Base-by-base conservation (phyloP, 75 land plant species). In the Sequoia sempervirens region DNA sequence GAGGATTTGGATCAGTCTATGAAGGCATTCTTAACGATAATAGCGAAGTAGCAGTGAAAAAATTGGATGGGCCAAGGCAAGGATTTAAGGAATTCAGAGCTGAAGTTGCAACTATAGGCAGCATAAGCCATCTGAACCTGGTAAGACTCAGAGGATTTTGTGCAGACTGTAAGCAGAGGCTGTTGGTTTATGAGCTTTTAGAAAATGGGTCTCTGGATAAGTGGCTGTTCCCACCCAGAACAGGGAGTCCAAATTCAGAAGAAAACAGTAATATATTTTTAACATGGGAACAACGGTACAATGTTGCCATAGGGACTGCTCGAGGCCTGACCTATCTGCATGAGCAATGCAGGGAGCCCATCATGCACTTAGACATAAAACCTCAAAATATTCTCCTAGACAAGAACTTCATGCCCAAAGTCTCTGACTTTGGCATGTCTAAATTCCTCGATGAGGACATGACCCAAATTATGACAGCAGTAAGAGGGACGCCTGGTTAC, bases 351-450 rank as follows among this genome's bases (percentile, higher is more conserved):
- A 79, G 81, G 30, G 85, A 88, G 18, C 82, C 86, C 38, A 89
- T 90, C 7, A 84, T 90, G 30, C 92, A 90, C 56, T 80, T 92
- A 14, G 92, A 90, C 52, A 84, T 90, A 84, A 90, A 89, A 72
- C 87, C 91, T 13, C 79, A 76, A 14, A 90, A 90, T 79, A 88
- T 90, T 66, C 79, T 90, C 47, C 81, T 90, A 18, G 85, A 88
- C 73, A 90, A 86, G 5, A 88, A 61, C 15, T 83, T 85, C 61
- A 81, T 86, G 17, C 87, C 90, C 78, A 90, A 90, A 85, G 90
- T 90, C 52, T 83, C 92, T 54, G 92, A 90, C 66, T 89, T 90
- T 56, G 92, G 92, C n/a, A 80, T 90, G 82, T 81, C 92, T 20
- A 89, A 87, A 82, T 32, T 87, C 14, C 76, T 91, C 38, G 82